These are phyloP conservation scores for Cudoniella acicularis DNA, from an alignment of 495 filamentous ascomycete species.

Conservation along the genomic window DNA sequence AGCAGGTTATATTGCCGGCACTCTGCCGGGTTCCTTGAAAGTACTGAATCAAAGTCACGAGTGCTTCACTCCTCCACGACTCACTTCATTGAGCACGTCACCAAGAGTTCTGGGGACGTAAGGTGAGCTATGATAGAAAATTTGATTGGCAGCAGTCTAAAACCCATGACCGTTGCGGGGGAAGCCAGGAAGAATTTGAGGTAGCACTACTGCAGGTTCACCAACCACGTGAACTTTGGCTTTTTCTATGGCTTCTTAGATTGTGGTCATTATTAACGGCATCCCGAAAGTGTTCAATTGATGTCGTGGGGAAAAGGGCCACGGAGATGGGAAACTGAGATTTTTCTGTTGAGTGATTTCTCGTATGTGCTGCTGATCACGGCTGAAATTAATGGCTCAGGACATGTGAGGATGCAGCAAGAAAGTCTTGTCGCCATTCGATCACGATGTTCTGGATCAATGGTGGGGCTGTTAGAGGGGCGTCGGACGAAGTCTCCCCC, in stretches of 20 bases:
- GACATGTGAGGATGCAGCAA: not conserved
- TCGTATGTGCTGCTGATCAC: not conserved
- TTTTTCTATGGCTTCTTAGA: not conserved
- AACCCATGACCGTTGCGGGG: slow-evolving; percentile 18
- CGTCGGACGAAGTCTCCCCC: not conserved
- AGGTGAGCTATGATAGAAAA: not conserved
- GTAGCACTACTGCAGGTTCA: slow-evolving; percentile 6
- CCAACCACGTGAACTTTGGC: slow-evolving; percentile 6
- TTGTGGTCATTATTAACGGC: not conserved
- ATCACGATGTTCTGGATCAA: not conserved
- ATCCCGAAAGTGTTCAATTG: not conserved
- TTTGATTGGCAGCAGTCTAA: slow-evolving; percentile 3
- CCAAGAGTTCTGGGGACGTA: not conserved
- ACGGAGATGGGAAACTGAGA: too few species aligned
- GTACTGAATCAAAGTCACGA: not conserved
- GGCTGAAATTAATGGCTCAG: not conserved
- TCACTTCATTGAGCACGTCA: not conserved
- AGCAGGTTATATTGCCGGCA: not conserved
- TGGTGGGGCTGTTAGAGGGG: not conserved
- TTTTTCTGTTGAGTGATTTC: not conserved
- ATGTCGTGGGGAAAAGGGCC: too few species aligned
- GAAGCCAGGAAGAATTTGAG: slow-evolving; percentile 5
- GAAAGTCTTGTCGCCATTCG: not conserved
- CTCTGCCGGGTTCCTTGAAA: not conserved
- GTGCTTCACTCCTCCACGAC: not conserved